Base-by-base conservation (phyloP, 2,329 filamentous ascomycete species). In the Arthroderma uncinatum region DNA sequence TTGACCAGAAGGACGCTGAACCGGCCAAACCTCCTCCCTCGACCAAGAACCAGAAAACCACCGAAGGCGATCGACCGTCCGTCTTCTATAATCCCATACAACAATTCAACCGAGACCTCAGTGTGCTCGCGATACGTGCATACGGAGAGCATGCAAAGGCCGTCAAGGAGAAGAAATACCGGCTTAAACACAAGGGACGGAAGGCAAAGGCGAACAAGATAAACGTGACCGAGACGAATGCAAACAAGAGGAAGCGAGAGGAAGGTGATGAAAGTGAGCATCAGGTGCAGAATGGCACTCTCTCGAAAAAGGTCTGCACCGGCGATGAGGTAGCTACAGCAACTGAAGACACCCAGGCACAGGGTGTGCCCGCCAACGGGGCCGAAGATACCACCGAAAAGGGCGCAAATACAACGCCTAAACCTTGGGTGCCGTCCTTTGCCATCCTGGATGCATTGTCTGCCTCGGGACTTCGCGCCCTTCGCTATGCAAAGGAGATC, bases 71-170 rank as follows among this genome's bases (percentile, higher is more conserved):
- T 39, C 81, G 84, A 64, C 86, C 92, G 65, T 77, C 78, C 34
- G 94, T 98, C 57, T 98, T 98, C 68, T 98, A 98, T 79, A 98
- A 98, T 65, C 92, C 93, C 0, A 96, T 98, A 56, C 93, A 98
- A 70, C 93, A 98, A 69, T 98, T 97, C 78, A 98, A 98, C 72
- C 86, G 94, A 50, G 93, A 98, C 69, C 74, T 98, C 62, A 96
- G 89, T 60, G 89, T 96, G 25, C 79, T 98, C 12, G 89, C 89
- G 0, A 95, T 98, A 70, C 89, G 88, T 67, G 87, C 87, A 0
- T 95, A 92, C 69, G 89, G 88, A 1, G 84, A 93, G 63, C 83
- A 89, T 65, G 66, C 72, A 33, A 64, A 80, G 3, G 67, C 83
- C 16, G 73, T 79, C 61, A 80, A 77, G 68, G 76, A 77, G 64